Base-by-base conservation (phyloP, 192 early-diverging fungal genomes). In the Coemansia aciculifera region DNA sequence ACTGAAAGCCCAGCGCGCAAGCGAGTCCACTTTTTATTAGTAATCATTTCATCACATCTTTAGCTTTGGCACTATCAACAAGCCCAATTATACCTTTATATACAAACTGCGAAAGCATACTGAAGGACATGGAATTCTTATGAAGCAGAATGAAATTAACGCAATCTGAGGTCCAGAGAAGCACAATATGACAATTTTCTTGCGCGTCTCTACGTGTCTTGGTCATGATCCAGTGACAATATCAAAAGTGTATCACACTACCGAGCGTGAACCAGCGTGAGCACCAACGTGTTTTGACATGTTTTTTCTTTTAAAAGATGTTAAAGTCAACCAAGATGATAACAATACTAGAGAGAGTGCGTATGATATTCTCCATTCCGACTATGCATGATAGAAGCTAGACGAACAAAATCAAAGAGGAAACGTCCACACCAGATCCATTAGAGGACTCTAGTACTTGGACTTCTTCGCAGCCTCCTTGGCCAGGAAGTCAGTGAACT, bases 401-500 rank as follows among this genome's bases (percentile, higher is more conserved):
- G 46, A 48, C 46, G 46, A 48, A 21, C 46, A 48, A 48, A 48
- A 19, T 42, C 46, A 48, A 48, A 7, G 19, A 48, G 19, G 46
- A 21, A 48, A 48, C 19, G 19, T 43, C 61, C 40, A 42, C 40
- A 21, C 46, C 19, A 19, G 19, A 19, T n/a, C 46, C 46, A 48
- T 10, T 48, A 48, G 46, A 48, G n/a, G 44, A 32, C 59, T 60
- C 59, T 76, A 83, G 74, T 64, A 73, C 81, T 72, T 83, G 75
- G 40, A 38, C 81, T 78, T 72, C 80, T 83, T 84, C 73, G 84
- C 78, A 48, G 70, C 68, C 57, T 81, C 68, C 75, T 85, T 85
- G 67, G 87, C 81, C 72, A 94, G 85, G 86, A 90, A 87, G 85
- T 93, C 90, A 52, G 90, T 89, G 86, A 85, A 91, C 83, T 92